These are phyloP conservation scores for Alternaria metachromatica DNA, from an alignment of 2,329 filamentous ascomycete genomes.

Conservation along the genomic window DNA sequence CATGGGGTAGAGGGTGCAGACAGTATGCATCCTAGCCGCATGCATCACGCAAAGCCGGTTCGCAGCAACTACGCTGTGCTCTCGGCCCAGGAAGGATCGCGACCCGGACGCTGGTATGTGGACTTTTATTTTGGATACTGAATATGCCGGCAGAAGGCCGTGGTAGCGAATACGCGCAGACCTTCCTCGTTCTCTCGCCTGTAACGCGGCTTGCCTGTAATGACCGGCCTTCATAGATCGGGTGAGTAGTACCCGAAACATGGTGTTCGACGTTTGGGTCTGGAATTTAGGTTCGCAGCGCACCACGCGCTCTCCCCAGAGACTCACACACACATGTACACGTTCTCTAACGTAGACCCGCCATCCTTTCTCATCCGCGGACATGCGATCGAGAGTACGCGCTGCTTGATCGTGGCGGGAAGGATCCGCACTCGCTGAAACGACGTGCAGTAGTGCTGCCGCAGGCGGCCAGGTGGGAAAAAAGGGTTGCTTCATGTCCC, in stretches of 20 bases:
- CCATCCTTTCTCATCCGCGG: neutral
- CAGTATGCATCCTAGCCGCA: conserved; percentile 15
- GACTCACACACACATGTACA: neutral
- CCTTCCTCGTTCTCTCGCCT: neutral
- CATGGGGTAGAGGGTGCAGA: conserved; percentile 7
- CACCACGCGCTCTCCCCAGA: neutral
- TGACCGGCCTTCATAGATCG: neutral
- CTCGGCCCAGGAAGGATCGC: conserved; percentile 20
- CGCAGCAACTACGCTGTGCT: conserved; percentile 12
- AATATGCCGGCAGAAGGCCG: conserved; percentile 21
- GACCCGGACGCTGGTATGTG: conserved; percentile 24
- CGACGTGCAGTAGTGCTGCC: conserved; percentile 23
- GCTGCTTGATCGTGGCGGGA: conserved; percentile 17
- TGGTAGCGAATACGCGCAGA: conserved; percentile 2
- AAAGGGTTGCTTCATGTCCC: conserved; percentile 6
- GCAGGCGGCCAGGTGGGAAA: neutral
- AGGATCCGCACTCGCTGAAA: conserved; percentile 25
- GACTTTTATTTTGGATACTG: neutral
- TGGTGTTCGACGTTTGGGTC: conserved; percentile 1
- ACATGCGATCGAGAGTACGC: conserved; percentile 9
- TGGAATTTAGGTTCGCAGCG: conserved; percentile 8
- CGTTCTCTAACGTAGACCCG: neutral
- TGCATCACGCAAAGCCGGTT: conserved; percentile 8
- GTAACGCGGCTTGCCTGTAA: neutral
- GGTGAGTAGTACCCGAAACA: conserved; percentile 13